Evolutionary conservation across 2,329 filamentous ascomycete species (phyloP), one percentile per base, ranked within the genome.

Genomic region (Pyrenophora tritici-repentis): DNA sequence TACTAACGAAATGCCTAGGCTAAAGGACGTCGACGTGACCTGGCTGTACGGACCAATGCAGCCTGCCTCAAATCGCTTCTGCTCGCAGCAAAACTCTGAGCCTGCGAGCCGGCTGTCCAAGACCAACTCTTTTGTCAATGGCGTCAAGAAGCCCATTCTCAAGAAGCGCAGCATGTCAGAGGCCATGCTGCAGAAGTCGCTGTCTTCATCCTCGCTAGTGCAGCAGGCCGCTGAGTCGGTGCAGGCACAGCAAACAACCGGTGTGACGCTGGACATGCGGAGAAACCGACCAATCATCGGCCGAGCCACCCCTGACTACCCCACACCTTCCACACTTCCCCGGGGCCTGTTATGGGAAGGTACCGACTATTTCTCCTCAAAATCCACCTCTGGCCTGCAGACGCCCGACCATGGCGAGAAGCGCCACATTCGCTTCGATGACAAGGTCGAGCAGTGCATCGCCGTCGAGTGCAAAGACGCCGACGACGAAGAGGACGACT

Each of bases 121-220:
- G 45, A 82, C 78, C 33, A 83, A 81, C 59, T 91, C 90, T 0
- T 88, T 91, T 57, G 75, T 88, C 37, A 57, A 58, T 84, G 55
- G 61, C 52, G 59, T 85, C 63, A 91, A 92, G 76, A 96, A 96
- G 75, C 90, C 92, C 1, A 97, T 97, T 53, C 76, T 99, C 52
- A 97, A 97, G 78, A 97, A 97, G 80, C 85, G 92, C 59, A 96
- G 90, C 73, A 93, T 96, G 81, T 97, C 93, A 0, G 93, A 97
- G 73, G 83, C 95, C 35, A 96, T 97, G 85, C 82, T 97, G 7
- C 91, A 96, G 71, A 84, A 87, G 56, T 97, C 92, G 0, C 74
- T 97, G 6, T 96, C 92, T 1, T 86, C 90, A 1, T 93, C 92
- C 2, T 96, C 92, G 4, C 81, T 97, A 13, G 78, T 97, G 14